A percentile compares a stretch with the other conserved stretches of the same genome.
Conservation (phyloP, 108 stramenopile species). For the Pseudonitzschia pungens region DNA sequence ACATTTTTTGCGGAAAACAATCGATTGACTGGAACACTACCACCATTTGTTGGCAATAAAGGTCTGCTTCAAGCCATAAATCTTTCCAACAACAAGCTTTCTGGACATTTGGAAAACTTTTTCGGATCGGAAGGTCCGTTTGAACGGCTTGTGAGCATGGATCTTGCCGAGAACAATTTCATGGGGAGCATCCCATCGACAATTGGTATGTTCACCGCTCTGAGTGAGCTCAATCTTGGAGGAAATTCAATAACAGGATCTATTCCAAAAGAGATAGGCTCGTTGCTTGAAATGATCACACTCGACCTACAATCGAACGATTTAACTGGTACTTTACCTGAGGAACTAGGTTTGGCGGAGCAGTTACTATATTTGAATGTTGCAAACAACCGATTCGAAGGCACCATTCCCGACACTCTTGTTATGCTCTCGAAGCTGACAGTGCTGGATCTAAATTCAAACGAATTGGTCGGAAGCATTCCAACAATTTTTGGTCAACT, state of each 20-base stretch:
- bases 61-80: conserved; percentile 26
- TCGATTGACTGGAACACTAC: conserved; percentile 34
- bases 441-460: conserved; percentile 49
- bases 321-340: conserved; percentile 40
- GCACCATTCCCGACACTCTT: conserved; percentile 46
- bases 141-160: conserved; percentile 12
- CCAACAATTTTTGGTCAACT: conserved; percentile 25
- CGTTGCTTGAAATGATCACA: conserved; percentile 21
- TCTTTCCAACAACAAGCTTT: conserved; percentile 24
- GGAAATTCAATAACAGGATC: conserved; percentile 34
- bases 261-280: conserved; percentile 39
- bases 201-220: conserved; percentile 24
- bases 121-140: conserved; percentile 12
- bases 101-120: conserved; percentile 16
- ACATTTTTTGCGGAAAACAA: conserved; percentile 55
- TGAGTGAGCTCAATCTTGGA: conserved; percentile 34
- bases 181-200: conserved; percentile 37
- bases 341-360: conserved; percentile 25
- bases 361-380: conserved; percentile 40
- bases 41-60: conserved; percentile 24
- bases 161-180: conserved; percentile 21
- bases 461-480: conserved; percentile 39
- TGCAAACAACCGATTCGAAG: conserved; percentile 45
- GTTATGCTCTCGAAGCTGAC: conserved; percentile 33
- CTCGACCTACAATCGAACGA: conserved; percentile 32